These are phyloP conservation scores for Diaporthe caulivora DNA, from an alignment of 2,329 filamentous ascomycete genomes.

Conservation along the genomic window DNA sequence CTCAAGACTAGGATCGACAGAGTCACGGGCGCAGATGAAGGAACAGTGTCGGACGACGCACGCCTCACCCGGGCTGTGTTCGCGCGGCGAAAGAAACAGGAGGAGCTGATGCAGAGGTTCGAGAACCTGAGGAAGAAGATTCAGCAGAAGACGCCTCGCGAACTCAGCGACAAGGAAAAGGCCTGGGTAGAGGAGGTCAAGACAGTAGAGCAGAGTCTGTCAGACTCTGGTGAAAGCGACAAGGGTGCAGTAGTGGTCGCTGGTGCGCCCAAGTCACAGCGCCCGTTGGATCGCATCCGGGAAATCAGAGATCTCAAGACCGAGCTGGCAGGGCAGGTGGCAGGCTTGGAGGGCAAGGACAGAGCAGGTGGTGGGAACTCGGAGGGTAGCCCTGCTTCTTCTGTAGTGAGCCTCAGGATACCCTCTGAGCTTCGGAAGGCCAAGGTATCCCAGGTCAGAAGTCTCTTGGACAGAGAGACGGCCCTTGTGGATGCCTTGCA, in stretches of 20 bases:
- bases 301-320: slow-evolving; percentile 66
- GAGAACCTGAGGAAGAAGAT: slow-evolving; percentile 68
- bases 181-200: slow-evolving; percentile 61
- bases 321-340: slow-evolving; percentile 65
- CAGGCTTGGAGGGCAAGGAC: slow-evolving; percentile 51
- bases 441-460: slow-evolving; percentile 74
- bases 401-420: slow-evolving; percentile 61
- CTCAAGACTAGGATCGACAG: slow-evolving; percentile 75
- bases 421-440: slow-evolving; percentile 71
- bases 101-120: slow-evolving; percentile 68
- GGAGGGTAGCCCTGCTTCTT: slow-evolving; percentile 46
- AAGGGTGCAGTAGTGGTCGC: slow-evolving; percentile 24
- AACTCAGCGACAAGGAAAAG: slow-evolving; percentile 73
- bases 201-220: slow-evolving; percentile 55
- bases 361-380: slow-evolving; percentile 46
- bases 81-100: slow-evolving; percentile 67
- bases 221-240: slow-evolving; percentile 49
- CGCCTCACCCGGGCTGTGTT: slow-evolving; percentile 71
- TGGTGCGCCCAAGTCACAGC: slow-evolving; percentile 56
- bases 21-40: slow-evolving; percentile 71
- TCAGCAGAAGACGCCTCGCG: slow-evolving; percentile 59
- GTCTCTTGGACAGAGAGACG: slow-evolving; percentile 74
- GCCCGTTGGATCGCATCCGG: slow-evolving; percentile 68
- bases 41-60: slow-evolving; percentile 65
- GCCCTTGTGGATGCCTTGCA: slow-evolving; percentile 77